Conservation (phyloP, 148 eudicot species). For the Rhododendron molle region DNA sequence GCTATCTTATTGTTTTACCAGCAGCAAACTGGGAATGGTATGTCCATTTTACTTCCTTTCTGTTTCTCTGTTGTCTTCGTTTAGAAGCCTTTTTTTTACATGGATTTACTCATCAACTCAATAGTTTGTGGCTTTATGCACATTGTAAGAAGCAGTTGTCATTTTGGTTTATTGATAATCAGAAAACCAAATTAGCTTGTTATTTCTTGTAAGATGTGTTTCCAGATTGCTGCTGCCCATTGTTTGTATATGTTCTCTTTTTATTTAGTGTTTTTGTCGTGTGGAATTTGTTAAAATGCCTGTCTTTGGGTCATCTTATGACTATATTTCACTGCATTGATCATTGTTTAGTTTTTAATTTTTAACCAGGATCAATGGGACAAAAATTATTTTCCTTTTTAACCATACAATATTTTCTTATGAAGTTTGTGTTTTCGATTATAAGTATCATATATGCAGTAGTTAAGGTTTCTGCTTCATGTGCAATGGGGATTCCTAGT, state of each 20-base stretch:
- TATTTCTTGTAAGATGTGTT: background rate
- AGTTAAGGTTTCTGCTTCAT: background rate
- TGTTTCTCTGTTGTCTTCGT: background rate
- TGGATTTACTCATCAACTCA: background rate
- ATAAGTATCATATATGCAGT: background rate
- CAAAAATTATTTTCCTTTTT: background rate
- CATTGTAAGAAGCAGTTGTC: background rate
- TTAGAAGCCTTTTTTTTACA: background rate
- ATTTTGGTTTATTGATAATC: background rate
- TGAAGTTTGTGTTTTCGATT: background rate
- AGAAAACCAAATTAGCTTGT: background rate
- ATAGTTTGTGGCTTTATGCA: background rate
- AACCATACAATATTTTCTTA: no score
- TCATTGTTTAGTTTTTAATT: background rate
- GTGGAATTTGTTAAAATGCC: background rate
- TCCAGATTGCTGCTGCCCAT: background rate
- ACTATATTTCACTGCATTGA: background rate
- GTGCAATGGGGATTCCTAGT: background rate
- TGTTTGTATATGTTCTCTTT: background rate
- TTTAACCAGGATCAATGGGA: background rate
- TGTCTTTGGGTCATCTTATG: background rate
- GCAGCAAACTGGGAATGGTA: constrained; percentile 83
- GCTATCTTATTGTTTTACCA: constrained; percentile 60
- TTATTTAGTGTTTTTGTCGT: background rate
- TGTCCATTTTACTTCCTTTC: constrained; percentile 8